Conservation (phyloP, 2,329 filamentous ascomycete genomes). For the Penicillium sp. region DNA sequence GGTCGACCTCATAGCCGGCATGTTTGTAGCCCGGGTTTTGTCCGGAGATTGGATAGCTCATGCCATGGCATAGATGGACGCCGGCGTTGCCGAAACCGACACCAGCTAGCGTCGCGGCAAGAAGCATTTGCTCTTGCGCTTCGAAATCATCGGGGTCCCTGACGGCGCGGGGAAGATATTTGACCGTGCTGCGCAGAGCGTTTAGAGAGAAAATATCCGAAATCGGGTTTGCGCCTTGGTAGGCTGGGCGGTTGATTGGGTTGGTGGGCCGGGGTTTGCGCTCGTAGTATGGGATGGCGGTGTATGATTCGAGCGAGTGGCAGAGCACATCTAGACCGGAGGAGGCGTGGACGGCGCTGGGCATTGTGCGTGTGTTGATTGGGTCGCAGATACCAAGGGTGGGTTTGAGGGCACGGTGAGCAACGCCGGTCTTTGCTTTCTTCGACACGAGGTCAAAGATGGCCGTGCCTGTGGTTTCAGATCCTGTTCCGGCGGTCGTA, state of each 20-base stretch:
- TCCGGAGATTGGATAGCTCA: constrained; percentile 96
- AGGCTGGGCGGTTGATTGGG: constrained; percentile 85
- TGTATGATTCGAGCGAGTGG: constrained; percentile 95
- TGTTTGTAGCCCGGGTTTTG: constrained; percentile 92
- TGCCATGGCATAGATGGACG: constrained; percentile 84
- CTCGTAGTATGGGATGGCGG: constrained; percentile 90
- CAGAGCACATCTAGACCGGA: constrained; percentile 94
- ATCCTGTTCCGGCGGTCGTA: constrained; percentile 81
- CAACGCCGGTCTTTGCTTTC: constrained; percentile 91
- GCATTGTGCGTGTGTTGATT: constrained; percentile 94
- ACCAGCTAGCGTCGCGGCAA: constrained; percentile 88
- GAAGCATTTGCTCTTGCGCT: constrained; percentile 91
- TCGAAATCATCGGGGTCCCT: constrained; percentile 85
- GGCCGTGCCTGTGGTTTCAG: constrained; percentile 93
- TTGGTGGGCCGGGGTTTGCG: constrained; percentile 79
- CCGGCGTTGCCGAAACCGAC: constrained; percentile 98
- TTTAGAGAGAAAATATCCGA: constrained; percentile 94
- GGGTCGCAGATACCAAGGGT: constrained; percentile 83
- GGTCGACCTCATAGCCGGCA: constrained; percentile 71
- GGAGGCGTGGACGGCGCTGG: constrained; percentile 82
- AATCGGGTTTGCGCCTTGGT: constrained; percentile 96
- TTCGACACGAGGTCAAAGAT: constrained; percentile 93
- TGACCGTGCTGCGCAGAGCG: constrained; percentile 76
- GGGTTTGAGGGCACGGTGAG: constrained; percentile 91
- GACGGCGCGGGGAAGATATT: constrained; percentile 86